These are phyloP conservation scores for Cyclocybe aegerita DNA, from an alignment of 768 basidiomycete genomes.

Conservation along the genomic window DNA sequence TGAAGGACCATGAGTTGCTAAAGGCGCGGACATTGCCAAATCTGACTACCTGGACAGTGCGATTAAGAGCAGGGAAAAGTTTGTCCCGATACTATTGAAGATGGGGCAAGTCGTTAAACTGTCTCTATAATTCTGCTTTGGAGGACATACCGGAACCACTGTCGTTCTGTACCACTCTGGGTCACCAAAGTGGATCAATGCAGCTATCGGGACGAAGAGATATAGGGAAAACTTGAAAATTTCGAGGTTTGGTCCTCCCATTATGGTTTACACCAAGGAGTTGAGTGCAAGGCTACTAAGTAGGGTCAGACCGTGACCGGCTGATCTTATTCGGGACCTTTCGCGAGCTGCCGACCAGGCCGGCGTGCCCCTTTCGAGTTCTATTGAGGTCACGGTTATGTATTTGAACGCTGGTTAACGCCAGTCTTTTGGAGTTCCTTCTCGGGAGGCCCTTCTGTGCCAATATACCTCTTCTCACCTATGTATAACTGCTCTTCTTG, in stretches of 20 bases:
- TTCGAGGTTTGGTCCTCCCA: slow-evolving; percentile 83
- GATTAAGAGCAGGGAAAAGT: slow-evolving; percentile 64
- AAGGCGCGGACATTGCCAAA: background rate
- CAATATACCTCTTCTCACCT: too few relatives aligned
- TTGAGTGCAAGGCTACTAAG: background rate
- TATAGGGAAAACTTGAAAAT: slow-evolving; percentile 89
- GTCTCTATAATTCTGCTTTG: background rate
- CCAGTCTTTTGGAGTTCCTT: too few relatives aligned
- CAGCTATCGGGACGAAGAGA: slow-evolving; percentile 79
- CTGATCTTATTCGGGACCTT: too few relatives aligned
- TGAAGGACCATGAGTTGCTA: background rate
- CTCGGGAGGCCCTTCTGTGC: too few relatives aligned
- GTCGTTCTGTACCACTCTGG: slow-evolving; percentile 81
- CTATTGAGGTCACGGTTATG: too few relatives aligned
- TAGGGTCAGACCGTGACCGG: too few relatives aligned
- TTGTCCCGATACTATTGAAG: slow-evolving; percentile 63
- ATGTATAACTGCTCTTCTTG: too few relatives aligned
- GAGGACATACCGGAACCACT: slow-evolving; percentile 64
- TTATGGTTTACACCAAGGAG: slow-evolving; percentile 10
- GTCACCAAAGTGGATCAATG: slow-evolving; percentile 84
- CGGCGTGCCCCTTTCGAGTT: too few relatives aligned
- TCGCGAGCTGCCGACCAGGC: too few relatives aligned
- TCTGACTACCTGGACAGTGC: slow-evolving; percentile 45
- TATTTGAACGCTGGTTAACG: too few relatives aligned
- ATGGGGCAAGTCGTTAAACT: background rate